Conservation (phyloP, 495 filamentous ascomycete species). For the Friedmanniomyces simplex region DNA sequence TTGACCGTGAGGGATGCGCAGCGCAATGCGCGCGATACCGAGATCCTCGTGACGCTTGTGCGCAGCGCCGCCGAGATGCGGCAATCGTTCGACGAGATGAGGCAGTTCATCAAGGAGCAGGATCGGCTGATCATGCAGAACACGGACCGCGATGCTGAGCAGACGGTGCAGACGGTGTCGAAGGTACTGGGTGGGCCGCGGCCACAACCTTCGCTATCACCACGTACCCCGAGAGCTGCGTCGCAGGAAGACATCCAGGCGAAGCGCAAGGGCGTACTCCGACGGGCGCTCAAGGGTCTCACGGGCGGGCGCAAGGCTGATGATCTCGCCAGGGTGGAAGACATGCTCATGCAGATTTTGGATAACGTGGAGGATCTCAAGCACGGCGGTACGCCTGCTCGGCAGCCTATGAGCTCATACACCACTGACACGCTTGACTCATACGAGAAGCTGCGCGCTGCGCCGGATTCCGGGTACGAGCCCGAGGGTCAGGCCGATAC, state of each 20-base stretch:
- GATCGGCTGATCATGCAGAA: constrained; percentile 74
- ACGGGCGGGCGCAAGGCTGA: constrained; percentile 67
- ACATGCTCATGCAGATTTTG: constrained; percentile 85
- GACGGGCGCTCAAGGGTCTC: constrained; percentile 79
- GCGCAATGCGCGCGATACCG: constrained; percentile 90
- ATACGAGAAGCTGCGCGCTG: constrained; percentile 46
- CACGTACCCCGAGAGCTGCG: constrained; percentile 35
- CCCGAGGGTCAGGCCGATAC: constrained; percentile 73
- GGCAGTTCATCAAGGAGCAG: constrained; percentile 76
- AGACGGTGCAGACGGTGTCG: constrained; percentile 67
- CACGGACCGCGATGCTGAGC: constrained; percentile 76
- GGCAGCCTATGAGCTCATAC: constrained; percentile 25
- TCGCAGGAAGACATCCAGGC: constrained; percentile 61
- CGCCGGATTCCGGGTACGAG: constrained; percentile 58
- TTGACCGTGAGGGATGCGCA: constrained; percentile 95
- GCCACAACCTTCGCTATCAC: constrained; percentile 59
- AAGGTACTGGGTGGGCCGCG: constrained; percentile 79
- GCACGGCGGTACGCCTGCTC: constrained; percentile 33
- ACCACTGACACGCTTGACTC: constrained; percentile 33
- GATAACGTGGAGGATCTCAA: constrained; percentile 86
- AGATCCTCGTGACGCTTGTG: constrained; percentile 90
- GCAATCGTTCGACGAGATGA: constrained; percentile 93
- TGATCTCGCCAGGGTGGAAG: constrained; percentile 85
- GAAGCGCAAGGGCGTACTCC: constrained; percentile 84
- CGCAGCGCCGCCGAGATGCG: constrained; percentile 94